phyloP scores from a whole-genome alignment of 1,139 yeast genomes.

The Pneumocystis canis region DNA sequence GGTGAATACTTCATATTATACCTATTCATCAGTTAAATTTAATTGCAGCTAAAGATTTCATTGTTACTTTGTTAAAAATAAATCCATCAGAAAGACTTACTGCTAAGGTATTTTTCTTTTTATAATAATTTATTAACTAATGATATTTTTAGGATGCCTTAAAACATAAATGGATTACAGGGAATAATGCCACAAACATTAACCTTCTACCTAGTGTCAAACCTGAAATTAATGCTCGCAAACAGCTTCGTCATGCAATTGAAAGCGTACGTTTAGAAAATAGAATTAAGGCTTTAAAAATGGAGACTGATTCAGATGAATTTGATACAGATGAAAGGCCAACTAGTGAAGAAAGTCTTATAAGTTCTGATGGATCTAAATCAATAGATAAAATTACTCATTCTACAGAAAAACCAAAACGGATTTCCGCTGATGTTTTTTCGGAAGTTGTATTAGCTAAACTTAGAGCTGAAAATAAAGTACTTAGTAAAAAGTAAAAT shows the following conservation, averaged over 20 bases:
- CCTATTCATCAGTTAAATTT: not conserved
- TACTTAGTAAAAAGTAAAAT: not conserved
- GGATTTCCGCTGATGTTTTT: slow-evolving; percentile 11
- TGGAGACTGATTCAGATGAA: slow-evolving; percentile 33
- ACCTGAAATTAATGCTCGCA: slow-evolving; percentile 70
- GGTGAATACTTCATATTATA: not conserved
- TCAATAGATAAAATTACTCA: slow-evolving; percentile 1
- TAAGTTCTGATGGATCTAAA: slow-evolving; percentile 1
- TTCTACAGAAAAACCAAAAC: slow-evolving; percentile 14
- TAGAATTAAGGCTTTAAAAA: slow-evolving; percentile 50
- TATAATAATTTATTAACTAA: not conserved
- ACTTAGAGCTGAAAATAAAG: slow-evolving; percentile 9
- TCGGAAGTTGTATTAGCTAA: slow-evolving; percentile 14
- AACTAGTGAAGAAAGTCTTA: not conserved
- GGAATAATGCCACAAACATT: slow-evolving; percentile 27
- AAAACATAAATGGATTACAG: slow-evolving; percentile 56
- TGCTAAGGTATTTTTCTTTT: slow-evolving; percentile 27
- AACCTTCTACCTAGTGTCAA: slow-evolving; percentile 61
- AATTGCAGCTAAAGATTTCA: slow-evolving; percentile 48
- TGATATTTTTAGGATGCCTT: slow-evolving; percentile 29
- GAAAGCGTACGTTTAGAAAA: slow-evolving; percentile 66
- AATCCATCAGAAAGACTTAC: slow-evolving; percentile 57
- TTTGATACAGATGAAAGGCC: not conserved
- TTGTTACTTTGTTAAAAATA: slow-evolving; percentile 47
- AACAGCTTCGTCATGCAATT: slow-evolving; percentile 58